Percentiles rank a stretch among this genome's conserved stretches.
These are phyloP conservation scores for Penicillium canescens DNA, from an alignment of 495 filamentous ascomycete genomes.

Conservation along the genomic window DNA sequence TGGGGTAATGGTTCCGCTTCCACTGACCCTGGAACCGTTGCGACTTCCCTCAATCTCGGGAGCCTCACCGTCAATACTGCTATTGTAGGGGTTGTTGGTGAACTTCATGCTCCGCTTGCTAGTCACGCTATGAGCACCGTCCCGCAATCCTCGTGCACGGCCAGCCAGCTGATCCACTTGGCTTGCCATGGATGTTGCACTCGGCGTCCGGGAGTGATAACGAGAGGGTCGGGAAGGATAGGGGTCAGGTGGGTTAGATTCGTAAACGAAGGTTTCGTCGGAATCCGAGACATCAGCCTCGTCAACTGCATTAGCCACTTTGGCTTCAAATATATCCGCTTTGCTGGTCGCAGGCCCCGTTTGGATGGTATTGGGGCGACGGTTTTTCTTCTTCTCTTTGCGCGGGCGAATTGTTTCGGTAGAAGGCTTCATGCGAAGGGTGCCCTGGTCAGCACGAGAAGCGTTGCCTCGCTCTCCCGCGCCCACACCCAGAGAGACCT, in stretches of 20 bases:
- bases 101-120: conserved; percentile 98
- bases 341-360: conserved; percentile 77
- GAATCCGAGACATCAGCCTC: conserved; percentile 92
- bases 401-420: conserved; percentile 90
- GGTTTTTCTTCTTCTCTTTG: conserved; percentile 82
- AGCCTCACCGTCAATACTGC: conserved; percentile 58
- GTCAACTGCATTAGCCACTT: conserved; percentile 92
- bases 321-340: conserved; percentile 96
- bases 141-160: conserved; percentile 64
- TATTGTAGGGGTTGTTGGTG: conserved; percentile 74
- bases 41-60: conserved; percentile 65
- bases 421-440: conserved; percentile 82
- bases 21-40: conserved; percentile 53
- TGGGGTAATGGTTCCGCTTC: conserved; percentile 63
- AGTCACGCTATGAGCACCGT: conserved; percentile 63
- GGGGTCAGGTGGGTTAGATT: conserved; percentile 91
- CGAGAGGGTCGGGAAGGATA: conserved; percentile 70
- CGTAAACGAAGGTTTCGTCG: conserved; percentile 98
- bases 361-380: conserved; percentile 62
- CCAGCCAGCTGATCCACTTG: conserved; percentile 69
- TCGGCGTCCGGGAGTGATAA: conserved; percentile 93
- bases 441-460: conserved; percentile 60
- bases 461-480: conserved; percentile 59
- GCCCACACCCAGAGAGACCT: conserved; percentile 74
- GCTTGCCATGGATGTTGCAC: conserved; percentile 86